Percentiles rank a stretch among this genome's conserved stretches.
These are phyloP conservation scores for Trichosporon asahii DNA, from an alignment of 1,284 basidiomycete genomes.

Conservation along the genomic window DNA sequence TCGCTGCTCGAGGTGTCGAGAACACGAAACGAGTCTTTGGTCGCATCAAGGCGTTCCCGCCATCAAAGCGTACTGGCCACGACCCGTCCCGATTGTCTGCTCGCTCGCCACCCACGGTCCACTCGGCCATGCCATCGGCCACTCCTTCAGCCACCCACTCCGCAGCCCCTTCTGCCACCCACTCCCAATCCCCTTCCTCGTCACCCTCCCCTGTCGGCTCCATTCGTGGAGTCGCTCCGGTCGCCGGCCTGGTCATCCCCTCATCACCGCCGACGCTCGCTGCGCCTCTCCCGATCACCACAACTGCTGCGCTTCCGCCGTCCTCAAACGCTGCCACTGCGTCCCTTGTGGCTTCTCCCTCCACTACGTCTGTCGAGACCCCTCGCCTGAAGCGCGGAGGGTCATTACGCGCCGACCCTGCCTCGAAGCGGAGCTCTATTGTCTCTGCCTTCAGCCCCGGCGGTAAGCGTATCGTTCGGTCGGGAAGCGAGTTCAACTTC, in stretches of 20 bases:
- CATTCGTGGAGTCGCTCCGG: conserved; percentile 12
- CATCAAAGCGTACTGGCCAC: conserved; percentile 15
- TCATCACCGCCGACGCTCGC: background rate
- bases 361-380: background rate
- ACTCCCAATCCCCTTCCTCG: conserved; percentile 11
- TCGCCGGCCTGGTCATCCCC: background rate
- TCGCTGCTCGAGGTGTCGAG: conserved; percentile 28
- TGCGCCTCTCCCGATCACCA: background rate
- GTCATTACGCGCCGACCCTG: conserved; percentile 5
- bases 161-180: background rate
- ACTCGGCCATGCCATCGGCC: background rate
- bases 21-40: conserved; percentile 36
- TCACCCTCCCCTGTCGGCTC: conserved; percentile 15
- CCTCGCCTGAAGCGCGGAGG: conserved; percentile 1
- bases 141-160: background rate
- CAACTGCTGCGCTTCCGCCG: background rate
- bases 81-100: background rate
- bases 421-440: conserved; percentile 1
- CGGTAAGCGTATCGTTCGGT: conserved; percentile 15
- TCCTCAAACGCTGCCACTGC: background rate
- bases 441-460: conserved; percentile 11
- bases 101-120: background rate
- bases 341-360: background rate
- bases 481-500: conserved; percentile 13
- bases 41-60: conserved; percentile 40